These are phyloP conservation scores for Colletotrichum musae DNA, from an alignment of 2,329 filamentous ascomycete species.

Conservation along the genomic window DNA sequence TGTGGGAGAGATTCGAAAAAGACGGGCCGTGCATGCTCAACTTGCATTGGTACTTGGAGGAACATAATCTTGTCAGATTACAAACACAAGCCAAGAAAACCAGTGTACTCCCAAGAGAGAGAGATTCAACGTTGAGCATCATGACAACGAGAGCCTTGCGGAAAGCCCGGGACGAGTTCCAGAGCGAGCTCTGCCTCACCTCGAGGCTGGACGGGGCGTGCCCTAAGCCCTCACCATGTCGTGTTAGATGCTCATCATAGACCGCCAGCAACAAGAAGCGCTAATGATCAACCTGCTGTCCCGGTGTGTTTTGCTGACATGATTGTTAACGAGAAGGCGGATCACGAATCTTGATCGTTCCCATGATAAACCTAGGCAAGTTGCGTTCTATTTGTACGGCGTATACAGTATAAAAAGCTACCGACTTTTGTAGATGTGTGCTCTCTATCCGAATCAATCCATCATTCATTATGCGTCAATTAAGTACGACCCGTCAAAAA, in stretches of 20 bases:
- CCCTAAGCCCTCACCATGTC: slow-evolving; percentile 16
- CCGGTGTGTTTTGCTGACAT: slow-evolving; percentile 4
- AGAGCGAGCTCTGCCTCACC: slow-evolving; percentile 7
- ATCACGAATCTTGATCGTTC: too few relatives aligned
- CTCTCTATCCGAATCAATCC: too few relatives aligned
- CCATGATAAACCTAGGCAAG: too few relatives aligned
- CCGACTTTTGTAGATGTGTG: too few relatives aligned
- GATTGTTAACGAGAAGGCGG: too few relatives aligned
- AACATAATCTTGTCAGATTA: slow-evolving; percentile 41
- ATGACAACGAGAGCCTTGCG: slow-evolving; percentile 21
- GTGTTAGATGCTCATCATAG: slow-evolving; percentile 41
- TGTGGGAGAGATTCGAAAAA: slow-evolving; percentile 36
- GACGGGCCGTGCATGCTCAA: slow-evolving; percentile 34
- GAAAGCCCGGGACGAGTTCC: background rate
- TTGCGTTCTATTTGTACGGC: too few relatives aligned
- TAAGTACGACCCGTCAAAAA: background rate
- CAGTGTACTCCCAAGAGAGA: slow-evolving; percentile 41
- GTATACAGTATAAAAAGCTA: too few relatives aligned
- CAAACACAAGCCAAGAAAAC: slow-evolving; percentile 38
- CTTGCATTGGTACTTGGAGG: slow-evolving; percentile 40
- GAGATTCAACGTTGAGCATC: slow-evolving; percentile 39
- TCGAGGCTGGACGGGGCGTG: background rate
- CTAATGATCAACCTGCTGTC: slow-evolving; percentile 36
- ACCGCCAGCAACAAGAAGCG: slow-evolving; percentile 38
- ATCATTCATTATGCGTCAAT: slow-evolving; percentile 1